Evolutionary conservation across 371 early-diverging fungal genomes (phyloP).

Genomic region (Gilbertella persicaria): DNA sequence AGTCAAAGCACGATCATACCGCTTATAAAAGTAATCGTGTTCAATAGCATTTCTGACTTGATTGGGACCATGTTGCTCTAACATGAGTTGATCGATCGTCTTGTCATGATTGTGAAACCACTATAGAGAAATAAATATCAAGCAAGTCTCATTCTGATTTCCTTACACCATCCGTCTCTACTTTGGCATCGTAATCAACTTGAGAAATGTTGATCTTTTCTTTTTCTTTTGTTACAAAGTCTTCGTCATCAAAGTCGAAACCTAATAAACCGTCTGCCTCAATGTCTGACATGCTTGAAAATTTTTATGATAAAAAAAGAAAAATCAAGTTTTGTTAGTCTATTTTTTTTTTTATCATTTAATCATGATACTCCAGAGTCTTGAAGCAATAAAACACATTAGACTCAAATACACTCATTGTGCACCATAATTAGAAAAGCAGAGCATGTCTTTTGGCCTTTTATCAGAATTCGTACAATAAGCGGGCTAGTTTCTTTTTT

Average conservation of each 20-base stretch:
- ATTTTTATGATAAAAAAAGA: too few species aligned
- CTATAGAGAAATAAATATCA: conserved; percentile 15
- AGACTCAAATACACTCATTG: too few species aligned
- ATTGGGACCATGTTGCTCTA: conserved; percentile 45
- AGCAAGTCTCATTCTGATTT: background rate
- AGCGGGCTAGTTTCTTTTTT: too few species aligned
- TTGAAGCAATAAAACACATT: too few species aligned
- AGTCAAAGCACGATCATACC: conserved; percentile 37
- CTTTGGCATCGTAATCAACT: conserved; percentile 37
- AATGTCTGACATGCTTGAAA: conserved; percentile 17
- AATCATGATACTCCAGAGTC: too few species aligned
- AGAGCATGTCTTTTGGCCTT: too few species aligned
- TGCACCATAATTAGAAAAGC: too few species aligned
- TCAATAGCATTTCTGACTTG: conserved; percentile 40
- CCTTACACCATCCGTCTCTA: conserved; percentile 48
- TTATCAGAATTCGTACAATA: too few species aligned
- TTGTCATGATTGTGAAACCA: conserved; percentile 41
- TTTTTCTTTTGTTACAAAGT: conserved; percentile 37
- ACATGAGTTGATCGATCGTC: conserved; percentile 33
- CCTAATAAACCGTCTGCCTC: conserved; percentile 21
- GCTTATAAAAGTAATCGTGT: conserved; percentile 45
- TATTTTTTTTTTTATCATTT: too few species aligned
- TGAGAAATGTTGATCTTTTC: conserved; percentile 17
- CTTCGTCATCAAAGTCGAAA: conserved; percentile 50
- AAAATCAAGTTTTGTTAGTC: too few species aligned